A percentile compares a stretch with the other conserved stretches of the same genome.
These are phyloP conservation scores for Vitis amurensis DNA, from an alignment of 164 flowering plant genomes.

Conservation along the genomic window DNA sequence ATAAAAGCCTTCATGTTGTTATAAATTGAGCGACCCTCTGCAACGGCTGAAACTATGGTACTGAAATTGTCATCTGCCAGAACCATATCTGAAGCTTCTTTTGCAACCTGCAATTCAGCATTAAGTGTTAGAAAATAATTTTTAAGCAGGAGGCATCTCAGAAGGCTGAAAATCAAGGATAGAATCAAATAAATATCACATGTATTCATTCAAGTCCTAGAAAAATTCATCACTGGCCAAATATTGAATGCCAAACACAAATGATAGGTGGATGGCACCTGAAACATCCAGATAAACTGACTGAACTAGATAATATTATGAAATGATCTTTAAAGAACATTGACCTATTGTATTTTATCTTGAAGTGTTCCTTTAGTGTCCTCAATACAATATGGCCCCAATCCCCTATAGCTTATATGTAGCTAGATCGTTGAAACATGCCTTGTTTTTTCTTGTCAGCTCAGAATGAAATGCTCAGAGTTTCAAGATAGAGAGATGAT, in stretches of 20 bases:
- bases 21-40: conserved; percentile 89
- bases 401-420: neutral
- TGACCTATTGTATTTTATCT: no score
- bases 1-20: conserved; percentile 96
- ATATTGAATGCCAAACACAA: no score
- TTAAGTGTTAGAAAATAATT: no score
- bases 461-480: neutral
- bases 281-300: no score
- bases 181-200: neutral
- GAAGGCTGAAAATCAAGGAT: neutral
- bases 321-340: no score
- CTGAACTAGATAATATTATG: no score
- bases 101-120: conserved; percentile 66
- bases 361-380: no score
- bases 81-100: conserved; percentile 97
- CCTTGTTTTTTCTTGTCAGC: neutral
- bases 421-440: neutral
- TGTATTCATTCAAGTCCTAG: no score
- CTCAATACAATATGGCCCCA: no score
- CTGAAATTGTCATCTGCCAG: conserved; percentile 91
- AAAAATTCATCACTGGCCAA: no score
- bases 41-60: conserved; percentile 84
- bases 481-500: neutral
- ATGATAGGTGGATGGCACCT: no score
- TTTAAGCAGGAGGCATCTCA: neutral